Percentiles rank a stretch among this genome's conserved stretches.
Evolutionary conservation across 352 stramenopile species (phyloP).

Genomic region (Pythium angustatum): DNA sequence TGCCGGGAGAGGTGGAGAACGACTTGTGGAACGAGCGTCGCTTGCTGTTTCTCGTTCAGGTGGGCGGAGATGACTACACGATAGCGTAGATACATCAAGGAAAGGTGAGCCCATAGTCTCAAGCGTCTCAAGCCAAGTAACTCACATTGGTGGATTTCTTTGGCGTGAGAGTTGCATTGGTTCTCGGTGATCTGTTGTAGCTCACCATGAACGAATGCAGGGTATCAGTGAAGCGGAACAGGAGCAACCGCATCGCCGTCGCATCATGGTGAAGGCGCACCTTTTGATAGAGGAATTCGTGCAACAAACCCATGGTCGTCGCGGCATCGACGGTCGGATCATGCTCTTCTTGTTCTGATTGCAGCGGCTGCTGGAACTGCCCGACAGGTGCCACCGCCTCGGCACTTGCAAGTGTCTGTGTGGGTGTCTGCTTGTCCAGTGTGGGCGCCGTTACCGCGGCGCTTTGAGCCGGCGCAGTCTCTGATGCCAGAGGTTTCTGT

Average conservation of each 20-base stretch:
- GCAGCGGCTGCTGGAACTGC: not conserved
- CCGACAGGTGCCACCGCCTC: not conserved
- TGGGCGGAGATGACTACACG: conserved; percentile 5
- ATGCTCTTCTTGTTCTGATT: not conserved
- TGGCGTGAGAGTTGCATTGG: conserved; percentile 48
- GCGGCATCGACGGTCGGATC: not conserved
- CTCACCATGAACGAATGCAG: not conserved
- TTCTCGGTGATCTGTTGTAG: conserved; percentile 46
- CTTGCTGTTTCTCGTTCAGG: conserved; percentile 44
- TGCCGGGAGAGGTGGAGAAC: conserved; percentile 39
- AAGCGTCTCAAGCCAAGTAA: not conserved
- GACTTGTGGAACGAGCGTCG: conserved; percentile 40
- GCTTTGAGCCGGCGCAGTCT: not conserved
- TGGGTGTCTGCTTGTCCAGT: not conserved
- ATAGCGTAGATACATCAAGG: not conserved
- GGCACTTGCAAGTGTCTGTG: not conserved
- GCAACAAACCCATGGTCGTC: not conserved
- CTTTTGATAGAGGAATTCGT: conserved; percentile 23
- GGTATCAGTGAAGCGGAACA: too few relatives aligned
- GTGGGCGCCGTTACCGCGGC: not conserved
- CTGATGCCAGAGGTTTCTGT: conserved; percentile 4
- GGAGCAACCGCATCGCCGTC: too few relatives aligned
- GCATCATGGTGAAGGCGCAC: too few relatives aligned
- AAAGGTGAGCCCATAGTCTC: not conserved
- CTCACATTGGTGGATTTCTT: conserved; percentile 64